These are phyloP conservation scores for Hypsizygus marmoreus DNA, from an alignment of 768 basidiomycete species.

Conservation along the genomic window DNA sequence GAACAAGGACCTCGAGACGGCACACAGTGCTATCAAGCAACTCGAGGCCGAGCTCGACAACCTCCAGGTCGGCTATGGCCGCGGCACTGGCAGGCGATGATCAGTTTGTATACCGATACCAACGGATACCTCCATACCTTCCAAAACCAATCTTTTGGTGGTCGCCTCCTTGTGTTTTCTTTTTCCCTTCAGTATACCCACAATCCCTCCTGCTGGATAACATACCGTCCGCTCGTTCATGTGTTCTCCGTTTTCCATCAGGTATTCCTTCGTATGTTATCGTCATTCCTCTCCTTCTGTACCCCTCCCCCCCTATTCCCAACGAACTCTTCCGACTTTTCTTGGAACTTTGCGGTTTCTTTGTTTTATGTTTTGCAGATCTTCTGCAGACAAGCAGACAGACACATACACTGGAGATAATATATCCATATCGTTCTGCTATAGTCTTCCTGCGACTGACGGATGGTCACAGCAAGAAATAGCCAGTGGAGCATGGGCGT, in stretches of 20 bases:
- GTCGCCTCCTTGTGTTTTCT: conserved; percentile 14
- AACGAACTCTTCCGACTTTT: conserved; percentile 15
- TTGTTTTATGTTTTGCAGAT: conserved; percentile 3
- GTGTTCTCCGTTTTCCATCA: no score
- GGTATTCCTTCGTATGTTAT: no score
- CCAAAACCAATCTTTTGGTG: conserved; percentile 12
- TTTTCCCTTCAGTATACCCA: no score
- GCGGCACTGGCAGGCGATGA: conserved; percentile 70
- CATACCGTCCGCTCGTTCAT: no score
- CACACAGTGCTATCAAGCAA: conserved; percentile 89
- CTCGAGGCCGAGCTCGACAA: conserved; percentile 90
- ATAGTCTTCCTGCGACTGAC: no score
- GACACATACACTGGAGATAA: conserved; percentile 15
- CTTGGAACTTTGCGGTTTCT: conserved; percentile 13
- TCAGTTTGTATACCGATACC: conserved; percentile 4
- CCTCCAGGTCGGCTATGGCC: conserved; percentile 83
- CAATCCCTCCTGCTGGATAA: no score
- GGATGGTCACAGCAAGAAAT: no score
- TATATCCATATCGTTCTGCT: conserved; percentile 14
- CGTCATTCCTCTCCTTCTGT: no score
- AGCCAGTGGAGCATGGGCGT: no score
- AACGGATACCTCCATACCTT: background rate
- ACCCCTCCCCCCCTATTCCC: no score
- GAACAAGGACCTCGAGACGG: conserved; percentile 97
- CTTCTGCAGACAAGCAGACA: no score